Evolutionary conservation across 1,284 basidiomycete species (phyloP), one percentile per base, ranked within the genome.

Genomic region (Apiotrichum gamsii): DNA sequence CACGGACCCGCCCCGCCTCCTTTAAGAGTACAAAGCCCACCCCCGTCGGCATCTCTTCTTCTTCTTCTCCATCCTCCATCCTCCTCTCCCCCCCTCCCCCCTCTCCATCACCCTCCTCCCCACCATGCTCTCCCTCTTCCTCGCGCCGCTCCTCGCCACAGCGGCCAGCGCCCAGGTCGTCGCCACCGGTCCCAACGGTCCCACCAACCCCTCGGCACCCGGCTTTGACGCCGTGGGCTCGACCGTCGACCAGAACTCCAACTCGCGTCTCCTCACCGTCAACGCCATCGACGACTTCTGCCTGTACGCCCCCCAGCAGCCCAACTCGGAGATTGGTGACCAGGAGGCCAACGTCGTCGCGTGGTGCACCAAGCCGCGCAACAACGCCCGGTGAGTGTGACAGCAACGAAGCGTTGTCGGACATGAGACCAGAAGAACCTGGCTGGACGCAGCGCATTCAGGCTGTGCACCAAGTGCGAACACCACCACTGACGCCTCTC

Each of bases 251-350:
- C 65, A 70, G 52, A 65, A 64, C 34, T 70, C 68, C 29, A 43
- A 60, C 44, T 60, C 68, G 16, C 58, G 72, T n/a, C 55, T 72
- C 21, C 49, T 73, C 37, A 50, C 61, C 21, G 49, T 72, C 39
- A 72, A 73, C 59, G 56, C 60, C 31, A 59, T 70, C 35, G 67
- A 70, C 52, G 70, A 72, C 55, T 72, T 70, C 43, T 72, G 70
- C 55, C 58, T 72, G 29, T 72, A 51, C 38, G 70, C 60, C n/a
- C 69, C 70, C n/a, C 49, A 19, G 55, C 61, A 18, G 30, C 58
- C 28, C 52, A 56, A 33, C 59, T 51, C 45, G 28, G 55, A 52
- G 44, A 68, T 72, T 42, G 70, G 69, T 16, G 61, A 62, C 40
- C 56, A 60, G 16, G 70, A 72, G 57, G 56, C 61, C 14, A 51